Percentiles rank a stretch among this genome's conserved stretches.
Conservation (phyloP, 306 rosid species). For the Vicia sativa region DNA sequence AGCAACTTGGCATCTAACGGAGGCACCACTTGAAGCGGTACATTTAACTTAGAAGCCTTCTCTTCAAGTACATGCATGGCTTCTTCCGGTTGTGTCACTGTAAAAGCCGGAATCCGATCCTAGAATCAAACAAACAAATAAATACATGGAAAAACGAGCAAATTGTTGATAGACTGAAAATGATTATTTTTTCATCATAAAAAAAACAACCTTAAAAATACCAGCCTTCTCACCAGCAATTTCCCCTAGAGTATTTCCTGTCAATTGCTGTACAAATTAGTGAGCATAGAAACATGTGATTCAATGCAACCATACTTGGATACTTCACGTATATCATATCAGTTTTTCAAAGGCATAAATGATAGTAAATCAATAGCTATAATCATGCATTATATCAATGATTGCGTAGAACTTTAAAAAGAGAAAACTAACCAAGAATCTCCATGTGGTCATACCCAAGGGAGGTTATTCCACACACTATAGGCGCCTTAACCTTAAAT, state of each 20-base stretch:
- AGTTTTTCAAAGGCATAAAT: not conserved
- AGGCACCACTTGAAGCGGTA: constrained; percentile 64
- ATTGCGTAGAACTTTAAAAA: constrained; percentile 41
- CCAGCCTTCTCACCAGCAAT: constrained; percentile 99
- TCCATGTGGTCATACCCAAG: constrained; percentile 99
- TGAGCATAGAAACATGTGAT: constrained; percentile 22
- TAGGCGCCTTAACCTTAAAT: constrained; percentile 63
- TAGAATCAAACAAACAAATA: constrained; percentile 38
- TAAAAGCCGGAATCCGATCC: constrained; percentile 83
- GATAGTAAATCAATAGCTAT: constrained; percentile 23
- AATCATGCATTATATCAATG: constrained; percentile 12
- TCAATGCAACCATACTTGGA: constrained; percentile 33
- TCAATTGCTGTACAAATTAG: constrained; percentile 25
- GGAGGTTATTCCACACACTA: constrained; percentile 90
- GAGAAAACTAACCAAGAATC: constrained; percentile 89
- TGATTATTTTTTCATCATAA: not conserved
- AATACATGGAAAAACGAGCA: constrained; percentile 21
- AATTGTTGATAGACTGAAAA: constrained; percentile 16
- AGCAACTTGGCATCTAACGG: constrained; percentile 70
- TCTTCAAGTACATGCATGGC: constrained; percentile 86
- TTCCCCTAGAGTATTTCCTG: constrained; percentile 87
- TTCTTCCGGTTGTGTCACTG: constrained; percentile 91
- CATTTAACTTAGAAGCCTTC: constrained; percentile 78
- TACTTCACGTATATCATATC: constrained; percentile 5
- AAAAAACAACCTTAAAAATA: constrained; percentile 75